Conservation (phyloP, 2,329 filamentous ascomycete genomes). For the Paracamarosporium sp. region DNA sequence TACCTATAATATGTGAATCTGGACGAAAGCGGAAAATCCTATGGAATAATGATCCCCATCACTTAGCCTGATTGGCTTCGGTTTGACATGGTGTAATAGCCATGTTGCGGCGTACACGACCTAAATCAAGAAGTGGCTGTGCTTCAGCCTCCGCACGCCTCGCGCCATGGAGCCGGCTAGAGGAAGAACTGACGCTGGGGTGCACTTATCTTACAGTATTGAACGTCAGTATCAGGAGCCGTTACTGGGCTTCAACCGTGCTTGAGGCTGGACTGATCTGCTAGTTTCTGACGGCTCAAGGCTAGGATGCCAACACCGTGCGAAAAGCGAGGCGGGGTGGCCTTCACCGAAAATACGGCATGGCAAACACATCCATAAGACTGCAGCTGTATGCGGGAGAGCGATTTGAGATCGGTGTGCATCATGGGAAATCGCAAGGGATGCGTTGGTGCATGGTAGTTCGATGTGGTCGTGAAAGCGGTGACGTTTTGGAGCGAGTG, state of each 20-base stretch:
- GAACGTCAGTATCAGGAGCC: background rate
- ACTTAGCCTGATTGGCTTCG: background rate
- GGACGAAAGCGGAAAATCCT: background rate
- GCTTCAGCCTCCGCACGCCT: slow-evolving; percentile 30
- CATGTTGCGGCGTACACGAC: slow-evolving; percentile 11
- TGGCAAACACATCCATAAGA: background rate
- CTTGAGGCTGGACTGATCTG: slow-evolving; percentile 9
- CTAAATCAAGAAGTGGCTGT: slow-evolving; percentile 32
- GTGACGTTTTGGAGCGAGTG: slow-evolving; percentile 2
- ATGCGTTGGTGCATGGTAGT: slow-evolving; percentile 2
- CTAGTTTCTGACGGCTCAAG: slow-evolving; percentile 14
- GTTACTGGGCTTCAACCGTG: slow-evolving; percentile 14
- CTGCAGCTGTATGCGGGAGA: slow-evolving; percentile 5
- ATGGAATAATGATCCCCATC: too few species aligned
- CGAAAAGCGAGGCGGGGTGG: slow-evolving; percentile 10
- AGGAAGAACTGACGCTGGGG: slow-evolving; percentile 1
- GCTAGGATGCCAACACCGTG: slow-evolving; percentile 8
- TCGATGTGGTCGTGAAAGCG: slow-evolving; percentile 3
- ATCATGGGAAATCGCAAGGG: background rate
- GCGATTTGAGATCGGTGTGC: slow-evolving; percentile 22
- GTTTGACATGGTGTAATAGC: background rate
- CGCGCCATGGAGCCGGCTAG: background rate
- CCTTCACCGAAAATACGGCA: slow-evolving; percentile 16
- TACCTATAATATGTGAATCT: background rate
- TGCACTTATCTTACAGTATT: slow-evolving; percentile 13